These are phyloP conservation scores for Anisodus acutangulus DNA, from an alignment of 257 asterid species.

Conservation along the genomic window DNA sequence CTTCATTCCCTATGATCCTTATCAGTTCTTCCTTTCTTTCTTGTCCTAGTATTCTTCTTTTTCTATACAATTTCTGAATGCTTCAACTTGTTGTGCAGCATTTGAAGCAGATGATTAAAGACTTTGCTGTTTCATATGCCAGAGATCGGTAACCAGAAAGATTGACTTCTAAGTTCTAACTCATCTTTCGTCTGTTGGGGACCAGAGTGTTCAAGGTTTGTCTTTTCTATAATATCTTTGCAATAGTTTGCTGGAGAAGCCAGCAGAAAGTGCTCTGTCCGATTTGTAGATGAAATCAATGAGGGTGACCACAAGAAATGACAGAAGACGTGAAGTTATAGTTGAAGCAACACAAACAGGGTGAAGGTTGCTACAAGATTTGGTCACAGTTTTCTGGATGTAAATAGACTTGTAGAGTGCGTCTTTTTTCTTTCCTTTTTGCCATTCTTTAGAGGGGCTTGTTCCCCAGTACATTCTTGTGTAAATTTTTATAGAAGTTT, in stretches of 20 bases:
- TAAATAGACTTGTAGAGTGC: slow-evolving; percentile 23
- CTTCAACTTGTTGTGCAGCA: slow-evolving; percentile 50
- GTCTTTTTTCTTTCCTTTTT: not conserved
- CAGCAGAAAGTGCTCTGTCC: slow-evolving; percentile 10
- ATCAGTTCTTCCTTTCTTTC: slow-evolving; percentile 28
- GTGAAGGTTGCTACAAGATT: not conserved
- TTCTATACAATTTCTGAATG: slow-evolving; percentile 29
- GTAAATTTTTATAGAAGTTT: not conserved
- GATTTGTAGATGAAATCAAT: not conserved
- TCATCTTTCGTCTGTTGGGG: slow-evolving; percentile 22
- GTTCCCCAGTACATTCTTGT: not conserved
- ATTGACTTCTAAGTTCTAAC: not conserved
- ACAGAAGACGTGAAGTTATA: not conserved
- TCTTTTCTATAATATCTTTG: not conserved
- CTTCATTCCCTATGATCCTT: not conserved
- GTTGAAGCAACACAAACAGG: not conserved
- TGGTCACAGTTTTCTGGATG: not conserved
- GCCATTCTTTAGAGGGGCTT: slow-evolving; percentile 11
- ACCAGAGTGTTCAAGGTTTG: not conserved
- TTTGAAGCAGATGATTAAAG: slow-evolving; percentile 80
- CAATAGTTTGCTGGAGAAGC: not conserved
- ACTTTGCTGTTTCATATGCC: slow-evolving; percentile 59
- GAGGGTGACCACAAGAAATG: not conserved
- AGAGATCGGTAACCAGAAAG: slow-evolving; percentile 44
- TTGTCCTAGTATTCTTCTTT: slow-evolving; percentile 30